Percentiles rank a stretch among this genome's conserved stretches.
Evolutionary conservation across 805 yeast species (phyloP).

Genomic region (Candida tibetensis): DNA sequence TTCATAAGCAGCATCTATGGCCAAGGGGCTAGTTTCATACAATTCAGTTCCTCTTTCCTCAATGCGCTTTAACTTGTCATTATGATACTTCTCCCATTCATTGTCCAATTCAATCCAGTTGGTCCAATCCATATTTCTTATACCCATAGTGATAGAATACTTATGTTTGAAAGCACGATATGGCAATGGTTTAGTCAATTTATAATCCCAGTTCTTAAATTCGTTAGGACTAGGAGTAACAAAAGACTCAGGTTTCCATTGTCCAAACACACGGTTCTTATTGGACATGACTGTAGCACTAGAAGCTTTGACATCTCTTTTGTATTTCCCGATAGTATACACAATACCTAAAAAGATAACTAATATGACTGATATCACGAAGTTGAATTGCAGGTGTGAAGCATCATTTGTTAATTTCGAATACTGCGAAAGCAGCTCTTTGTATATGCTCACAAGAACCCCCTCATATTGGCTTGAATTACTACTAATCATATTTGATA

Average conservation of each 20-base stretch:
- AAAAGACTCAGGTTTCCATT: constrained; percentile 54
- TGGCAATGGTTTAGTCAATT: constrained; percentile 53
- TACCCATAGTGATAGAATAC: constrained; percentile 68
- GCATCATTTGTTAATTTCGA: constrained; percentile 5
- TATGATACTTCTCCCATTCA: constrained; percentile 58
- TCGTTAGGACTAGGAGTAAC: constrained; percentile 49
- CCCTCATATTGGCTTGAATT: no score
- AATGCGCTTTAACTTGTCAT: constrained; percentile 50
- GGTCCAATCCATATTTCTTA: constrained; percentile 57
- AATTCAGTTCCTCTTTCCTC: constrained; percentile 44
- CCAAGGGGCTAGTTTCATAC: constrained; percentile 51
- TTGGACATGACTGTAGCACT: no score
- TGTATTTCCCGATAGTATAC: no score
- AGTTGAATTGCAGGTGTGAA: no score
- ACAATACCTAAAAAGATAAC: no score
- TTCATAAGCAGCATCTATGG: constrained; percentile 55
- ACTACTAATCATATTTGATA: no score
- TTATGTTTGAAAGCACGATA: constrained; percentile 66
- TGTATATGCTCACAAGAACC: constrained; percentile 1
- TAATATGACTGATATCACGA: no score
- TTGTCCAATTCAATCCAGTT: constrained; percentile 69
- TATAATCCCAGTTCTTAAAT: constrained; percentile 48
- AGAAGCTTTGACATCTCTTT: no score
- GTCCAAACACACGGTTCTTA: constrained; percentile 46
- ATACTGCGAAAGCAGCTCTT: constrained; percentile 4